A percentile compares a stretch with the other conserved stretches of the same genome.
Conservation (phyloP, 805 yeast species). For the Schizosaccharomyces lindneri region DNA sequence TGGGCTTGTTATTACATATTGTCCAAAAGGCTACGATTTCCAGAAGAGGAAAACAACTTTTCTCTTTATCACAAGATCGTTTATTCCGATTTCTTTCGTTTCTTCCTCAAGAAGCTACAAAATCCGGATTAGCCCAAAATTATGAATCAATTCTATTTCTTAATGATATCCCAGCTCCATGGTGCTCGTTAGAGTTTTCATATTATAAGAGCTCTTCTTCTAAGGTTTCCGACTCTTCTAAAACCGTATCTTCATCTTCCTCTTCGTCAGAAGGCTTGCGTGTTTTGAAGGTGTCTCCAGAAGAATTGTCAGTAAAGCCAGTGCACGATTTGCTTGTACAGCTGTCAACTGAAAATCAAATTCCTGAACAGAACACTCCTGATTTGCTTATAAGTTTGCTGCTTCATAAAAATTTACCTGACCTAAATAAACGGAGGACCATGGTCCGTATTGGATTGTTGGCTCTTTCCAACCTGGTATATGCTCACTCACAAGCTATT, state of each 20-base stretch:
- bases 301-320: neutral
- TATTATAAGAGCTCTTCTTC: neutral
- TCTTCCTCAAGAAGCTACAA: neutral
- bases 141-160: neutral
- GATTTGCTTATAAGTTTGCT: neutral
- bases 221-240: neutral
- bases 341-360: neutral
- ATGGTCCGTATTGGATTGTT: neutral
- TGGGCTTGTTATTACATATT: neutral
- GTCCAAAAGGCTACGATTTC: neutral
- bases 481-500: conserved; percentile 10
- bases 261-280: neutral
- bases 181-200: neutral
- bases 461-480: neutral
- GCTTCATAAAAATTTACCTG: neutral
- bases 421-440: neutral
- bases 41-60: neutral
- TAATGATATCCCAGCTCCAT: neutral
- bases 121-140: neutral
- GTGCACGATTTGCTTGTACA: neutral
- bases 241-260: neutral
- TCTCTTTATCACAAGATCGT: neutral
- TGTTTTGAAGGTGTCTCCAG: neutral
- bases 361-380: neutral
- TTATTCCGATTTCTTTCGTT: neutral